Conservation (phyloP, 176 grass and related monocot species). For the Alloteropsis semialata region DNA sequence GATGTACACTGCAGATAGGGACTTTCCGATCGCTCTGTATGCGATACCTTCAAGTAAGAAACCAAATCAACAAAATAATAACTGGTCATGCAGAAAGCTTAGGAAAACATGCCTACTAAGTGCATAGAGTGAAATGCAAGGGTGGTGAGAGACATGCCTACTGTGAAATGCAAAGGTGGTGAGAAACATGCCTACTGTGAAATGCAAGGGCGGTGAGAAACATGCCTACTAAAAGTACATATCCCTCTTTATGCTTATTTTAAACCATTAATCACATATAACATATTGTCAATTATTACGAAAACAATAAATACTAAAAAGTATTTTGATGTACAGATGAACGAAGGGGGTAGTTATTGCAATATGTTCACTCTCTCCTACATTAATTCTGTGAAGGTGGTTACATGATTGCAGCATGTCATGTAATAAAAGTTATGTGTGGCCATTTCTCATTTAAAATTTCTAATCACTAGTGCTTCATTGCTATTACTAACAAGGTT, state of each 20-base stretch:
- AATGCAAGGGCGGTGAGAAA: not conserved
- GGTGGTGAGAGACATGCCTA: not conserved
- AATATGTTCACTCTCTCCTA: not conserved
- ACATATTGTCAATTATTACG: not conserved
- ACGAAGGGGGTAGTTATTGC: not conserved
- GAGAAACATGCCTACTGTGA: not conserved
- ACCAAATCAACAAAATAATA: slow-evolving; percentile 29
- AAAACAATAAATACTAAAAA: not conserved
- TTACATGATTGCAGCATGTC: not conserved
- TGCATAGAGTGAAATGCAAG: not conserved
- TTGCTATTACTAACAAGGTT: not conserved
- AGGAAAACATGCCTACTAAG: not conserved
- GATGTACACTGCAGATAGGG: slow-evolving; percentile 85
- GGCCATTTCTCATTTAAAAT: not conserved
- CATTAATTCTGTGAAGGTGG: not conserved
- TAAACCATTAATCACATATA: not conserved
- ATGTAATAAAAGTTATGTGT: not conserved
- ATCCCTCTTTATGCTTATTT: not conserved
- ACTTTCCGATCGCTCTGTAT: slow-evolving; percentile 86
- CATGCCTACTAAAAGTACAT: not conserved
- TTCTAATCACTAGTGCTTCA: not conserved
- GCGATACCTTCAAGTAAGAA: slow-evolving; percentile 72
- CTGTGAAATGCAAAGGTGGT: not conserved
- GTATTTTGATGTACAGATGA: not conserved
- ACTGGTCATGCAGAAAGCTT: not conserved